A percentile compares a stretch with the other conserved stretches of the same genome.
phyloP scores from a whole-genome alignment of 2,329 filamentous ascomycete species.

The Penicillium sp. region DNA sequence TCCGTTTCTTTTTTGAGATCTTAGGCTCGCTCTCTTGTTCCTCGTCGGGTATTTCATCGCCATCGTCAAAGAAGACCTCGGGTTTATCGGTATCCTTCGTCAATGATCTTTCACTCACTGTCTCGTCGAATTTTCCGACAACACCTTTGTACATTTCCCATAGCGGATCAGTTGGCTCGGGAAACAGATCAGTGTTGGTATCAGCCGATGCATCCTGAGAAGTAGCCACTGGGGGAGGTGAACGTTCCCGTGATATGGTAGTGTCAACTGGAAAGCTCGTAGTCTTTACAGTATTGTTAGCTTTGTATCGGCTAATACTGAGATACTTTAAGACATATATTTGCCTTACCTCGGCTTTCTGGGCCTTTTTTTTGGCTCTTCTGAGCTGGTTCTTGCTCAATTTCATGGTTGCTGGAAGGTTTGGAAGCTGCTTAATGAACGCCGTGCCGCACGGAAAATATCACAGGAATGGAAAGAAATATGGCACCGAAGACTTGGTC shows the following conservation, averaged over 20 bases:
- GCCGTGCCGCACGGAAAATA: not conserved
- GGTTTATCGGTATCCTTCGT: slow-evolving; percentile 73
- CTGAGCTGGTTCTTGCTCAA: slow-evolving; percentile 92
- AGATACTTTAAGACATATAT: not conserved
- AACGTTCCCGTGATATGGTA: not conserved
- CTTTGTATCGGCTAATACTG: not conserved
- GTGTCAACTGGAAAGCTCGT: slow-evolving; percentile 3
- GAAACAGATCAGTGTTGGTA: slow-evolving; percentile 46
- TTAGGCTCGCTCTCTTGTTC: slow-evolving; percentile 61
- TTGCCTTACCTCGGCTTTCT: slow-evolving; percentile 63
- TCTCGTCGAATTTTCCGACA: slow-evolving; percentile 72
- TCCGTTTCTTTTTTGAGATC: slow-evolving; percentile 91
- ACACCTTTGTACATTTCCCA: slow-evolving; percentile 82
- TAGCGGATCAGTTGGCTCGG: slow-evolving; percentile 69
- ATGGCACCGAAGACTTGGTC: not conserved
- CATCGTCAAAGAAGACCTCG: slow-evolving; percentile 77
- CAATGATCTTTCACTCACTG: slow-evolving; percentile 60
- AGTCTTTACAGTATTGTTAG: slow-evolving; percentile 18
- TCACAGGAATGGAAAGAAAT: not conserved
- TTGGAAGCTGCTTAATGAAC: not conserved
- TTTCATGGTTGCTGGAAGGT: slow-evolving; percentile 50
- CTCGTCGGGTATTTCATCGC: slow-evolving; percentile 82
- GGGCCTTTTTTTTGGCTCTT: slow-evolving; percentile 90
- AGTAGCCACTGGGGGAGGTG: slow-evolving; percentile 9
- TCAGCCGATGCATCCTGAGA: slow-evolving; percentile 40